Evolutionary conservation across 768 basidiomycete species (phyloP), one percentile per base, ranked within the genome.

Genomic region (Pholiota conissans): DNA sequence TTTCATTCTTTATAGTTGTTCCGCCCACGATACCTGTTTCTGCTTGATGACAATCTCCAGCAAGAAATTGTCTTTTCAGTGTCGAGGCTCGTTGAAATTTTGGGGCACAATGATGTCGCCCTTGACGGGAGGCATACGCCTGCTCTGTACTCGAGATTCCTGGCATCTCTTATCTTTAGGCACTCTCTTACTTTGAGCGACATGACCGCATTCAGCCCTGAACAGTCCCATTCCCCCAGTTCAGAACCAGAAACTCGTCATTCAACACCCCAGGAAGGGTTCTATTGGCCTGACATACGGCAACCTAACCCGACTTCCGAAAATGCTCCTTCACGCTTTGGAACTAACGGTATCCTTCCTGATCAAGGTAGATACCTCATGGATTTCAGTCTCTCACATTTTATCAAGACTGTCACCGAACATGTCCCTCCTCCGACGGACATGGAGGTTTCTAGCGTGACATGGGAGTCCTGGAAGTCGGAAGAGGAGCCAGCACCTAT

Each of bases 51-150:
- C 22, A 67, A 61, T 5, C 72, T 72, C 18, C 77, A 76, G 52
- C 65, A 63, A 14, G 75, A 75, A 26, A 83, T 85, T 39, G 67
- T 81, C 27, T 55, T 65, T 13, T 67, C 75, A 40, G 81, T 85
- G 11, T 69, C 69, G 49, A 68, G 70, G 24, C 67, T 85, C 16
- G 79, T 84, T 56, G 55, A 71, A 22, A 75, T 83, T 11, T 68
- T 85, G 47, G 73, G 75, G 10, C 81, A 80, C 2, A 71, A 72
- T n/a, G 71, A 74, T 26, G 82, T 84, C 30, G 81, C 81, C 5
- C 67, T 85, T 45, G 84, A 85, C 61, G 80, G 76, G 6, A 74
- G 76, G 60, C 84, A 85, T 59, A 79, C 83, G 5, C 84, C 84
- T 28, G 78, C 80, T 29, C 71, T 85, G 18, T 84, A 86, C 62